Evolutionary conservation across 345 rosid species (phyloP).

Genomic region (Eutrema heterophyllum): DNA sequence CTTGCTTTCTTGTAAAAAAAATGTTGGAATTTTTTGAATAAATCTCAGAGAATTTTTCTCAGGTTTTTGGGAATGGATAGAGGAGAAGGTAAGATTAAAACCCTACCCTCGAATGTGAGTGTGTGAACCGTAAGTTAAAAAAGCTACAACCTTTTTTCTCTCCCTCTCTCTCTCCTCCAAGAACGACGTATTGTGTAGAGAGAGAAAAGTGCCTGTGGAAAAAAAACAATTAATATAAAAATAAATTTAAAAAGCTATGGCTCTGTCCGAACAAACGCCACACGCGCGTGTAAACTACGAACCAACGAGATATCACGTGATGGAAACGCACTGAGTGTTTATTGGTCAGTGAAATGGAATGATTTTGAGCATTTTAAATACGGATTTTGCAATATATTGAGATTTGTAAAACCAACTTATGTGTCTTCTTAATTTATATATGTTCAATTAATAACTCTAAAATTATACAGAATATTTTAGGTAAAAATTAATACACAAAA

Average conservation of each 20-base stretch:
- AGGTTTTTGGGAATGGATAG: conserved; percentile 32
- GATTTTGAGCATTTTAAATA: conserved; percentile 7
- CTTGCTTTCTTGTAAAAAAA: conserved; percentile 24
- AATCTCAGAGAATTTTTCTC: conserved; percentile 41
- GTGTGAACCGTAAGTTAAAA: conserved; percentile 34
- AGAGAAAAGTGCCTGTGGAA: conserved; percentile 19
- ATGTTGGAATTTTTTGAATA: conserved; percentile 29
- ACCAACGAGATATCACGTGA: not conserved
- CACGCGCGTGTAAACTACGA: not conserved
- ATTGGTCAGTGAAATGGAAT: conserved; percentile 15
- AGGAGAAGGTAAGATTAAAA: conserved; percentile 51
- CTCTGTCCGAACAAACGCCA: conserved; percentile 12
- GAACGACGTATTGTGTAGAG: conserved; percentile 5
- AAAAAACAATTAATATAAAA: not conserved
- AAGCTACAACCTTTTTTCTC: conserved; percentile 3
- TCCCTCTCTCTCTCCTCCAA: conserved; percentile 13
- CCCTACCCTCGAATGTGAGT: conserved; percentile 49
- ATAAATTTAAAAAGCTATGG: not conserved
- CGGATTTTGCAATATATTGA: conserved; percentile 4
- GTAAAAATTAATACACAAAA: not conserved
- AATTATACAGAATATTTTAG: not conserved
- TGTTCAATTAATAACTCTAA: not conserved
- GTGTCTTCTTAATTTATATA: not conserved
- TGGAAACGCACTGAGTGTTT: not conserved
- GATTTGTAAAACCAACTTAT: not conserved